Base-by-base conservation (phyloP, 2,329 filamentous ascomycete species). In the Cryphonectria nitschkei region DNA sequence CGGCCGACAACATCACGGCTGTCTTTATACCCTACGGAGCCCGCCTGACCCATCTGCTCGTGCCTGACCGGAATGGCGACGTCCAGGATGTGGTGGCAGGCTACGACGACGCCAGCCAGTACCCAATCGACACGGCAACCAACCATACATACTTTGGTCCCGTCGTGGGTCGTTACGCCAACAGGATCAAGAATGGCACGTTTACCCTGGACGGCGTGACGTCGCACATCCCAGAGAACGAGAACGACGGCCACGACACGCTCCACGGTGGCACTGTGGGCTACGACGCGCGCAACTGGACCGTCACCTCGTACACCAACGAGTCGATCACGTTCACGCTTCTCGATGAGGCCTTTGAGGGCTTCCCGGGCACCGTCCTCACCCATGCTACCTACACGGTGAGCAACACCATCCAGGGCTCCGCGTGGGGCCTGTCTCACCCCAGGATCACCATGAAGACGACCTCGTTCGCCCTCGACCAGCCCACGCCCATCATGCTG, bases 401-500 rank as follows among this genome's bases (percentile, higher is more conserved):
- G 29, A 70, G 68, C 64, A 70, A 67, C 39, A 70, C 68, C 41
- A 67, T 70, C 34, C 29, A 67, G 11, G 68, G 68, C 56, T 70
- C 68, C 1, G 41, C 68, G 14, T 70, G 68, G 68, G 68, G 68
- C 41, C 16, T 61, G 32, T 52, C 58, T 11, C 68, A 70, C 29
- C 68, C 68, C 8, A 56, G 68, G 19, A 32, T 70, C 29, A 70
- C 68, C 63, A 67, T 70, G 68, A 52, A 70, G 43, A 70, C 68
- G 29, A 70, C 68, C n/a, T 66, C 68, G 11, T 41, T 70, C n/a
- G 68, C 68, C 22, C 68, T 70, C 13, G 68, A 70, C 41, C 14
- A 67, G 68, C 68, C 68, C 32, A 67, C 63, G 41, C 68, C 68
- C 29, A 70, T 70, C 68, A 70, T 70, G 68, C 68, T 70, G 54